Base-by-base conservation (phyloP, 2,329 filamentous ascomycete genomes). In the Cladophialophora immunda region DNA sequence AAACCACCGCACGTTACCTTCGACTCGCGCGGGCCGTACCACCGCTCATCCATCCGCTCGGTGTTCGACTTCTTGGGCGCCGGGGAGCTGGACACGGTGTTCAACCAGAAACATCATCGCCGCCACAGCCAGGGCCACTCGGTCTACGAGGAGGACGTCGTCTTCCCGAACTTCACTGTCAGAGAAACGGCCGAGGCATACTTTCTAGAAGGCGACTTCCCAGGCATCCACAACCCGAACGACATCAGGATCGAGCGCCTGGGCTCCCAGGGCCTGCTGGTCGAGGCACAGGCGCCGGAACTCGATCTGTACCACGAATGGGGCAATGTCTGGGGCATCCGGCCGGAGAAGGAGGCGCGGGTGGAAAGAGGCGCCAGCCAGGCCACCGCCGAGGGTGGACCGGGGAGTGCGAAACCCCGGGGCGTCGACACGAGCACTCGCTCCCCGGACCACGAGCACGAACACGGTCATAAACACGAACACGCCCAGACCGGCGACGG, bases 101-200 rank as follows among this genome's bases (percentile, higher is more conserved):
- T 50, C 8, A n/a, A 50, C 19, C 45, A 50, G 45, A 50, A 50
- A 50, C 45, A 50, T 19, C 45, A 50, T 19, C 45, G 22, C 19
- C 45, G 45, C 19, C 45, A 50, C 45, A 50, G 22, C 45, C 45
- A 41, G n/a, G 38, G 38, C 7, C 45, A 25, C 6, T 50, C 45
- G 45, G 45, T 50, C 6, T 50, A 25, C 13, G 19, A 50, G 45
- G 45, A 50, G 45, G 45, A 25, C n/a, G 45, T 50, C 19, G 19
- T 50, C 45, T 50, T 50, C 45, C 45, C 45, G 19, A 50, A 50
- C 45, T 50, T 50, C 45, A 50, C 19, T 19, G 45, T 50, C 45
- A 50, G 45, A 9, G 45, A 50, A 19, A 25, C 45, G 1, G 19
- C 45, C 19, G 45, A 50, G 15, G 45, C 45, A 19, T 50, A 50